Evolutionary conservation across 345 rosid genomes (phyloP).

Genomic region (Eucalyptus tenuipes): DNA sequence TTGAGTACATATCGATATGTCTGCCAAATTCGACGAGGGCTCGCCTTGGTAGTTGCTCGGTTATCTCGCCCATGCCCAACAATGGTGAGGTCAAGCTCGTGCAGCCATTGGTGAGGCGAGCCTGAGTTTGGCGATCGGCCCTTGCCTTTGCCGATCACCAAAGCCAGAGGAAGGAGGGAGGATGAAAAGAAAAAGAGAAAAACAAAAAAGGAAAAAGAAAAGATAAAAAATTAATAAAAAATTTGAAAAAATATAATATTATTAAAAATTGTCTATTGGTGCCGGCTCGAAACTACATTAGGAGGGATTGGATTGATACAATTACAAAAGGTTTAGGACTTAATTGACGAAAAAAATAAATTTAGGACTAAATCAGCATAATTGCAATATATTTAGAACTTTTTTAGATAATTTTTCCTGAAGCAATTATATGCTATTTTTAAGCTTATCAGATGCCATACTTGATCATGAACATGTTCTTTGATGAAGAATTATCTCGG

Average conservation of each 20-base stretch:
- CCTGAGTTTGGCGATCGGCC: rapidly evolving
- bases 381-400: no score
- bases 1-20: background rate
- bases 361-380: rapidly evolving
- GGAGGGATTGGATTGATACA: rapidly evolving
- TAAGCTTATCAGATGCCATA: background rate
- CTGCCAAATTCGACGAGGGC: rapidly evolving
- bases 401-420: rapidly evolving
- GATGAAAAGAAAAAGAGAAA: no score
- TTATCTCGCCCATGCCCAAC: rapidly evolving
- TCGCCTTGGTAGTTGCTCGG: rapidly evolving
- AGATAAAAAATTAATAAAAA: no score
- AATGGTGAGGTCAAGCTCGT: rapidly evolving
- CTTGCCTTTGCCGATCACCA: no score
- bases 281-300: rapidly evolving
- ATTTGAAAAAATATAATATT: rapidly evolving
- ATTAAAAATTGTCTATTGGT: rapidly evolving
- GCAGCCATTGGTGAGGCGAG: rapidly evolving
- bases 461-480: background rate
- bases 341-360: no score
- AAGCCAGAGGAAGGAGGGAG: no score
- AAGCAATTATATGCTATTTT: no score
- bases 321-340: rapidly evolving
- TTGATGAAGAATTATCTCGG: background rate
- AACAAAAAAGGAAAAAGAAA: no score